phyloP scores from a whole-genome alignment of 129 eudicot genomes.

The Tagetes erecta region DNA sequence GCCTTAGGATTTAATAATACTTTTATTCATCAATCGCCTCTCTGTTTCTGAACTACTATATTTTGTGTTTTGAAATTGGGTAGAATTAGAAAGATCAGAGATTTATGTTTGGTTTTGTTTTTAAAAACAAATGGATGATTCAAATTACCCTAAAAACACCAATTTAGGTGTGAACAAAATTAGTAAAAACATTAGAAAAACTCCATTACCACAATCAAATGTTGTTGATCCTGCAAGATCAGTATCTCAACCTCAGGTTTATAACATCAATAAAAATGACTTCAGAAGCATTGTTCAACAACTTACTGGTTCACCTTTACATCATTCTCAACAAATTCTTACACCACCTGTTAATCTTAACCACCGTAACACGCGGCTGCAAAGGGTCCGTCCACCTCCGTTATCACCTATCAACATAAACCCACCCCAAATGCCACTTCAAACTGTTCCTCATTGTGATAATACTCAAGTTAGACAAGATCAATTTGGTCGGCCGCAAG shows the following conservation, averaged over 20 bases:
- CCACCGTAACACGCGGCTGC: constrained; percentile 66
- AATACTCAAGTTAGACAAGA: neutral
- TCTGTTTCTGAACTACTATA: neutral
- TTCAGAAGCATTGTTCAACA: constrained; percentile 89
- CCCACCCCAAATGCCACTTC: constrained; percentile 39
- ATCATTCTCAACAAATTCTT: constrained; percentile 62
- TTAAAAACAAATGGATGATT: constrained; percentile 49
- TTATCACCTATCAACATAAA: constrained; percentile 49
- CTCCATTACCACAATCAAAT: constrained; percentile 76
- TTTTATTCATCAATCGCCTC: too few species aligned
- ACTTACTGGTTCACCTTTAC: constrained; percentile 83
- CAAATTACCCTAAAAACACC: constrained; percentile 59
- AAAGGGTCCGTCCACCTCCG: constrained; percentile 83
- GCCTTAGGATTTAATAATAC: neutral
- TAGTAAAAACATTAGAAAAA: constrained; percentile 80
- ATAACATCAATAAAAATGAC: constrained; percentile 90
- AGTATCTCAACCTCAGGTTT: constrained; percentile 90
- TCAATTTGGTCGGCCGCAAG: constrained; percentile 7
- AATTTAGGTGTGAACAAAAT: constrained; percentile 84
- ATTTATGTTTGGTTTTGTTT: constrained; percentile 22
- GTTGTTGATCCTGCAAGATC: constrained; percentile 58
- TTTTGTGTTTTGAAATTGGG: neutral
- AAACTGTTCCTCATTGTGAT: neutral
- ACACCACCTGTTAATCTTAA: constrained; percentile 58
- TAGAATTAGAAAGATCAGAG: too few species aligned